Evolutionary conservation across 2,329 filamentous ascomycete genomes (phyloP).

Genomic region (Arthrinium puccinioides): DNA sequence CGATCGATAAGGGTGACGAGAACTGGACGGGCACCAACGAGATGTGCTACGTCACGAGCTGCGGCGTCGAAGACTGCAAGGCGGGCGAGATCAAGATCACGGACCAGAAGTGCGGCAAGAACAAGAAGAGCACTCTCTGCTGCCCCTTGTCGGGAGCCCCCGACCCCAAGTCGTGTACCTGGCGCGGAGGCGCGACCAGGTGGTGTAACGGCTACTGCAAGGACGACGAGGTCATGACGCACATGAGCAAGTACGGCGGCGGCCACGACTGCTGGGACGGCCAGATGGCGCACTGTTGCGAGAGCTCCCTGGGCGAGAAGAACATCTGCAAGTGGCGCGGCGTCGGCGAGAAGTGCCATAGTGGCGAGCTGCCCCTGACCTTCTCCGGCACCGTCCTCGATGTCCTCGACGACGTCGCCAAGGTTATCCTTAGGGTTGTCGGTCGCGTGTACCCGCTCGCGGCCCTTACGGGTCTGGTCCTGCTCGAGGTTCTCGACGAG

Average conservation of each 20-base stretch:
- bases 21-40: conserved; percentile 8
- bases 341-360: conserved; percentile 12
- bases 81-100: conserved; percentile 20
- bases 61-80: conserved; percentile 20
- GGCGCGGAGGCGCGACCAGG: conserved; percentile 17
- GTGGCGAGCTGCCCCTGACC: conserved; percentile 13
- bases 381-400: conserved; percentile 14
- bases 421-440: conserved; percentile 7
- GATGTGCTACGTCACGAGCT: conserved; percentile 21
- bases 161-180: conserved; percentile 20
- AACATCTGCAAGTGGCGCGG: conserved; percentile 17
- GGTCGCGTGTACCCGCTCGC: conserved; percentile 2
- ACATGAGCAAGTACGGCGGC: conserved; percentile 19
- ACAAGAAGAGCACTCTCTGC: conserved; percentile 19
- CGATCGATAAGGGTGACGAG: conserved; percentile 4
- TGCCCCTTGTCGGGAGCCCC: conserved; percentile 23
- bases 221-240: conserved; percentile 22
- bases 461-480: conserved; percentile 6
- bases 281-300: conserved; percentile 22
- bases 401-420: conserved; percentile 10
- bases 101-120: conserved; percentile 17
- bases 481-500: conserved; percentile 8
- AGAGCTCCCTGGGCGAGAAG: conserved; percentile 12
- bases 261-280: conserved; percentile 20
- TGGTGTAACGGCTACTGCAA: conserved; percentile 26